A percentile compares a stretch with the other conserved stretches of the same genome.
phyloP scores from a whole-genome alignment of 306 rosid genomes.

The Clitoria ternatea region DNA sequence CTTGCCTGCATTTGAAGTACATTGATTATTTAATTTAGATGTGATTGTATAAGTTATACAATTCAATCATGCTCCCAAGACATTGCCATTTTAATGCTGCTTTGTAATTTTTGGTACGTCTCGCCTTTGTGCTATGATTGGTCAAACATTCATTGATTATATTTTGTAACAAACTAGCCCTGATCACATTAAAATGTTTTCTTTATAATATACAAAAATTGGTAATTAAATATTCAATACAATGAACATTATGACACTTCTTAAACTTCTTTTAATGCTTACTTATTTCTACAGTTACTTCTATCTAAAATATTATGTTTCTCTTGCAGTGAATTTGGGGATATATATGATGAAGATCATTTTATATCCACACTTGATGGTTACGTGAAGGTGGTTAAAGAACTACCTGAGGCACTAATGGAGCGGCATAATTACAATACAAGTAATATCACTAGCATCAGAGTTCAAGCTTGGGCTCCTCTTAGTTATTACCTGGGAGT shows the following conservation, averaged over 20 bases:
- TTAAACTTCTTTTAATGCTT: neutral
- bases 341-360: constrained; percentile 85
- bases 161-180: constrained; percentile 19
- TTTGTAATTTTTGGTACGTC: constrained; percentile 3
- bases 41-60: neutral
- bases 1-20: neutral
- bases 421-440: constrained; percentile 64
- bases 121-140: neutral
- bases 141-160: constrained; percentile 4
- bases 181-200: neutral
- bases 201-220: neutral
- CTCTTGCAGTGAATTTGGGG: constrained; percentile 65
- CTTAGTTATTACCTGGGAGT: constrained; percentile 67
- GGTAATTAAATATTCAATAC: neutral
- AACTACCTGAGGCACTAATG: constrained; percentile 66
- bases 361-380: constrained; percentile 80
- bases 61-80: neutral
- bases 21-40: neutral
- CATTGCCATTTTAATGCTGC: neutral
- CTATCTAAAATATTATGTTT: constrained; percentile 18
- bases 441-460: constrained; percentile 63
- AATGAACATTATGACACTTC: constrained; percentile 11
- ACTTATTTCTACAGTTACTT: constrained; percentile 8
- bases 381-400: constrained; percentile 86
- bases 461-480: constrained; percentile 88